Percentiles rank a stretch among this genome's conserved stretches.
phyloP scores from a whole-genome alignment of 163 green algal species.

The Volvox carteri region DNA sequence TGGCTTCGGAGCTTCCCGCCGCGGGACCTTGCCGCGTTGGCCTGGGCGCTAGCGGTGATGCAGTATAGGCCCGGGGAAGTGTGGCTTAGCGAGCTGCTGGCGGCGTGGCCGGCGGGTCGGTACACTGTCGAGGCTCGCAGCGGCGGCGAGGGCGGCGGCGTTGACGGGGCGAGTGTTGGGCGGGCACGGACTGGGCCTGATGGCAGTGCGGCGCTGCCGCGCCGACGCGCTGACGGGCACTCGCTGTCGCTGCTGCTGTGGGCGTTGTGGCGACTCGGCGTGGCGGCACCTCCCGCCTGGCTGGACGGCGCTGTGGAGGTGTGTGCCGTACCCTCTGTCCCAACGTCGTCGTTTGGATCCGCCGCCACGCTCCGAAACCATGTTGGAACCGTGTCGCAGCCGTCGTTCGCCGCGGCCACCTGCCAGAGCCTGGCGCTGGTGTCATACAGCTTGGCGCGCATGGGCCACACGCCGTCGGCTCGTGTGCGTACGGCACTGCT shows the following conservation, averaged over 20 bases:
- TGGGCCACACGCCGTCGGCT: conserved; percentile 21
- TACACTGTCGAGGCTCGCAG: neutral
- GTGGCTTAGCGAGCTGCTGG: conserved; percentile 31
- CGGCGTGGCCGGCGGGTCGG: neutral
- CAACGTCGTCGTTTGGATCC: neutral
- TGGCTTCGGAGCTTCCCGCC: conserved; percentile 6
- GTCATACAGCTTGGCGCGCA: conserved; percentile 15
- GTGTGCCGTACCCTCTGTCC: neutral
- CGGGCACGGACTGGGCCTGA: neutral
- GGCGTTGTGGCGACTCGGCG: conserved; percentile 38
- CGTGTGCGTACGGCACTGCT: neutral
- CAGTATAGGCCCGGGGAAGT: neutral
- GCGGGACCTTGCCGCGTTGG: neutral
- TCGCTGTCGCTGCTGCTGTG: conserved; percentile 41
- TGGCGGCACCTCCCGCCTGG: conserved; percentile 20
- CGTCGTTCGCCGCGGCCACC: conserved; percentile 10
- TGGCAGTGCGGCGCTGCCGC: neutral
- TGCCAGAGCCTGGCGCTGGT: conserved; percentile 50
- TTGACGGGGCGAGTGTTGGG: too few relatives aligned
- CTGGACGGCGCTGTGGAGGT: neutral
- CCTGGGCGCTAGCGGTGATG: conserved; percentile 25
- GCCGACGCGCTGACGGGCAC: conserved; percentile 9
- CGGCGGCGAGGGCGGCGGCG: neutral
- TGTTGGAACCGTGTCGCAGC: neutral
- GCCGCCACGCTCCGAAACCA: neutral